These are phyloP conservation scores for Daucus carota DNA, from an alignment of 129 eudicot genomes.

Conservation along the genomic window DNA sequence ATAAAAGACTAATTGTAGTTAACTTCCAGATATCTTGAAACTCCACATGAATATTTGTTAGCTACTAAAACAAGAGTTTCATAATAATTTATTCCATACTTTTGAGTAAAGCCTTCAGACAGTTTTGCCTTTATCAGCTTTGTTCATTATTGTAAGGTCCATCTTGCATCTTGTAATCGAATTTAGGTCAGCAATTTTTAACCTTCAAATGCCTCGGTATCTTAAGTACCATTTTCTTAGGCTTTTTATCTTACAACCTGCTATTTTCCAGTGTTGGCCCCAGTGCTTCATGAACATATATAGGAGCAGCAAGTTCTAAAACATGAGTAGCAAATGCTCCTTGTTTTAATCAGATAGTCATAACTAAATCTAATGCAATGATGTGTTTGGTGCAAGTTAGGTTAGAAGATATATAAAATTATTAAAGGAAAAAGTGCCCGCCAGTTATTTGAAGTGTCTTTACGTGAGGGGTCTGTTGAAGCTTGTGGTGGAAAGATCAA, in stretches of 20 bases:
- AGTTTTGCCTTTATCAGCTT: background rate
- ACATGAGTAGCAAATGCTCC: background rate
- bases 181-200: background rate
- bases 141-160: background rate
- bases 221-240: too few species aligned
- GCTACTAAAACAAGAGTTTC: background rate
- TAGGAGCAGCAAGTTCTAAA: background rate
- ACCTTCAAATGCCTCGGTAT: background rate
- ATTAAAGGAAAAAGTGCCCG: too few species aligned
- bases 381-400: too few species aligned
- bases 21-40: too few species aligned
- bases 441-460: too few species aligned
- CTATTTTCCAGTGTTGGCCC: background rate
- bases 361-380: too few species aligned
- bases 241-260: too few species aligned
- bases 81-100: background rate
- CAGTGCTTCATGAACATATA: background rate
- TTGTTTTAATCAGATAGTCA: too few species aligned
- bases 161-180: background rate
- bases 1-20: background rate
- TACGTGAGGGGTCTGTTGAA: too few species aligned
- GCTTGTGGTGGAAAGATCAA: too few species aligned
- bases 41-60: background rate
- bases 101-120: background rate
- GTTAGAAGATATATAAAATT: too few species aligned